phyloP scores from a whole-genome alignment of 805 yeast species.

The Pichia heedii region DNA sequence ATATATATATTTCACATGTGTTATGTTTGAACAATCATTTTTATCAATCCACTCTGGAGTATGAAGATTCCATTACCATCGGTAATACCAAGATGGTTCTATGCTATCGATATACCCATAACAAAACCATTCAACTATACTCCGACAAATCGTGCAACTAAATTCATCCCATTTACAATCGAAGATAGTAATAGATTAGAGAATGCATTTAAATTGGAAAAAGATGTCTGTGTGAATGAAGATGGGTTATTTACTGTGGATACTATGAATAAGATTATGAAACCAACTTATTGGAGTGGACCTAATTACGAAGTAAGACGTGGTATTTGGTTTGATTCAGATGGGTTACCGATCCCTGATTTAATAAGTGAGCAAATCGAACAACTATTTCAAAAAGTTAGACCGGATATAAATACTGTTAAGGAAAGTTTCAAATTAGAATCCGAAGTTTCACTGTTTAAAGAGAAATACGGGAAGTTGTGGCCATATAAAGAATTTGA shows the following conservation, averaged over 20 bases:
- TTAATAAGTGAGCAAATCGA: conserved; percentile 51
- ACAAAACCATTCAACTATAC: conserved; percentile 54
- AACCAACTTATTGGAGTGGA: conserved; percentile 84
- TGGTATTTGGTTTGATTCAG: conserved; percentile 73
- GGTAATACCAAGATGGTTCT: conserved; percentile 50
- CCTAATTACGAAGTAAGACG: conserved; percentile 75
- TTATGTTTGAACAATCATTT: too few relatives aligned
- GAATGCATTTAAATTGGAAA: conserved; percentile 27
- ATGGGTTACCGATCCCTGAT: conserved; percentile 42
- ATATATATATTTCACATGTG: too few relatives aligned
- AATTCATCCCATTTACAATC: conserved; percentile 59
- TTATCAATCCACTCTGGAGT: too few relatives aligned
- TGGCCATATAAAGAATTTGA: conserved; percentile 23
- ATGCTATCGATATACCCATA: conserved; percentile 71
- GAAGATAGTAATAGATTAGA: conserved; percentile 61
- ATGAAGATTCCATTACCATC: not conserved
- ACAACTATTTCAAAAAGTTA: conserved; percentile 33
- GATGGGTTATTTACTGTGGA: conserved; percentile 74
- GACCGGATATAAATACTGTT: conserved; percentile 11
- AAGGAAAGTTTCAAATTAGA: conserved; percentile 8
- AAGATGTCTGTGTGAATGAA: conserved; percentile 58
- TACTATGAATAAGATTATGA: conserved; percentile 40
- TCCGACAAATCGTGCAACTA: conserved; percentile 41
- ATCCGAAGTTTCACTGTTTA: conserved; percentile 21
- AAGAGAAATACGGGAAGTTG: conserved; percentile 9